Base-by-base conservation (phyloP, 2,329 filamentous ascomycete genomes). In the Fusarium sp. region DNA sequence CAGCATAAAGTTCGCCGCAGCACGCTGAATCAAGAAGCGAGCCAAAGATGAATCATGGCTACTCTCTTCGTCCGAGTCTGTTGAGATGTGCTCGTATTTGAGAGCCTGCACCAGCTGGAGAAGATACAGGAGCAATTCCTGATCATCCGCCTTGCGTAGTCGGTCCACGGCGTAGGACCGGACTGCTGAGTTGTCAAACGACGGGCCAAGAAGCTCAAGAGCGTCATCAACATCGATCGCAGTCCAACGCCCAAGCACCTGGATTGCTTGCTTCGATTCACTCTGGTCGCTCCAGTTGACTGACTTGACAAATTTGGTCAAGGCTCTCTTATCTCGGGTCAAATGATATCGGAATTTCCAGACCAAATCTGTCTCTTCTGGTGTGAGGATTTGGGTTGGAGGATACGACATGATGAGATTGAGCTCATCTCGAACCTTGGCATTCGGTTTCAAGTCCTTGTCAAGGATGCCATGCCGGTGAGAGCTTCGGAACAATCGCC, bases 261-360 rank as follows among this genome's bases (percentile, higher is more conserved):
- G 93, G 23, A 96, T 92, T 6, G 95, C 94, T 81, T 97, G 93
- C 64, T 92, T 90, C 4, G 92, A 90, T 83, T 99, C 95, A 66
- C 89, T 89, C 50, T 88, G 86, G 77, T 97, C 95, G 54, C 88
- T 89, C 95, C 96, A 99, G 71, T 96, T 94, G 38, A 97, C 95
- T 0, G 95, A 97, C 79, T 98, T 99, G 78, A 98, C 93, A 73
- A 99, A 97, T 75, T 99, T 99, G 33, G 95, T 99, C 62, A 98
- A 84, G 2, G 95, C 92, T 74, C 91, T 85, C 79, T 99, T 99
- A 78, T 99, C 94, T 62, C 93, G 87, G 1, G 94, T 96, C 20
- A 99, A 81, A 78, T 97, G 95, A 79, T 98, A 97, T 63, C 96
- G 87, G 81, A 98, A 99, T 74, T 96, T 96, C 96, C 96, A 99